These are phyloP conservation scores for Allium sativum DNA, from an alignment of 106 monocot genomes.

Conservation along the genomic window DNA sequence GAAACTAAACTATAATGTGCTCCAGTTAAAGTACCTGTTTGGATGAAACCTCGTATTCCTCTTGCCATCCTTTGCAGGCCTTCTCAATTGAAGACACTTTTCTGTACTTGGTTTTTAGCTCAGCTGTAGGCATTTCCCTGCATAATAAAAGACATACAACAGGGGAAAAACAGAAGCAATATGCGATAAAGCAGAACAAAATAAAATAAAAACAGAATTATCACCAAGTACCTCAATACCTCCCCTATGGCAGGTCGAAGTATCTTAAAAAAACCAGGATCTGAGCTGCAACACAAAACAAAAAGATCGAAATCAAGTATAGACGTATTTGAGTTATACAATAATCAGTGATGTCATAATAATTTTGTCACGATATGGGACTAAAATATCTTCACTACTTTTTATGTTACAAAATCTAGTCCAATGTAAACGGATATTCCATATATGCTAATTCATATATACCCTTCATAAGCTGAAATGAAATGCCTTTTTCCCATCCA, in stretches of 20 bases:
- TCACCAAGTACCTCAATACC: slow-evolving; percentile 50
- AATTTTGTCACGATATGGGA: too few species aligned
- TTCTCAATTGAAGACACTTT: slow-evolving; percentile 77
- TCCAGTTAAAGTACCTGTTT: slow-evolving; percentile 45
- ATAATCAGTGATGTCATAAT: too few species aligned
- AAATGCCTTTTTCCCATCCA: slow-evolving; percentile 95
- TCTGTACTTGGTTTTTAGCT: slow-evolving; percentile 82
- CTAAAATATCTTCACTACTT: too few species aligned
- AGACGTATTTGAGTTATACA: background rate
- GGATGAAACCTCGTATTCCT: slow-evolving; percentile 78
- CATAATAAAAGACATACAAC: too few species aligned
- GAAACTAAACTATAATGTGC: too few species aligned
- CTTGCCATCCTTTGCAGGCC: slow-evolving; percentile 74
- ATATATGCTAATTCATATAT: slow-evolving; percentile 3
- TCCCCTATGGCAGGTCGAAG: slow-evolving; percentile 90
- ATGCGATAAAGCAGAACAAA: background rate
- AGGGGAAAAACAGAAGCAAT: background rate
- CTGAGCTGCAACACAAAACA: slow-evolving; percentile 43
- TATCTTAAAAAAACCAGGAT: slow-evolving; percentile 63
- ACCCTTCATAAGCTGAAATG: slow-evolving; percentile 84
- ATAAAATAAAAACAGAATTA: background rate
- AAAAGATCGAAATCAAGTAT: background rate
- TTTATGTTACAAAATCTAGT: too few species aligned
- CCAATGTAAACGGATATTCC: too few species aligned
- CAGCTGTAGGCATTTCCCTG: slow-evolving; percentile 86